Base-by-base conservation (phyloP, 1,139 yeast species). In the Zygosaccharomyces sapae region DNA sequence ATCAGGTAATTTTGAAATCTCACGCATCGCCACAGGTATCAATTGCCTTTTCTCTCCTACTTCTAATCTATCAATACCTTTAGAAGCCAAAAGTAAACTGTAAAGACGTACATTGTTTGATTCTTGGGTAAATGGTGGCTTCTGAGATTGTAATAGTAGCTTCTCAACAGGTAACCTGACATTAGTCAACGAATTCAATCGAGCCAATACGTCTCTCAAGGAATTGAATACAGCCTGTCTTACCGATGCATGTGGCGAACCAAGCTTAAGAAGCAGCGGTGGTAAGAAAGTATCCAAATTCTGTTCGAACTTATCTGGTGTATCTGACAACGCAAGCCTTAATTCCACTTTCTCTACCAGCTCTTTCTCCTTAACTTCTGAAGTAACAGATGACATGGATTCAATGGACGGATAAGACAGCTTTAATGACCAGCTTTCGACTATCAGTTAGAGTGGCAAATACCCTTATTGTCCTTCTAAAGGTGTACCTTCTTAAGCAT, bases 321-420 rank as follows among this genome's bases (percentile, higher is more conserved):
- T 72, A 46, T 78, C 79, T 0, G 97, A 89, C 42, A 92, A 70
- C 0, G 95, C 94, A 38, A 92, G 74, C 44, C 90, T 73, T 41
- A 92, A 76, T 67, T 92, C 98, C 1, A 88, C 97, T 61, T 80
- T 83, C 61, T 80, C 80, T 38, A 86, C 74, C 49, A 85, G 69
- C 2, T 76, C 71, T 48, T 80, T 67, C 60, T 84, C 92, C 37
- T 73, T 69, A 6, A 72, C 77, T 51, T 58, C 65, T 25, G 40
- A n/a, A 25, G 12, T 12, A n/a, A n/a, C 9, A 24, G 31, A 37
- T 16, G 10, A 18, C 40, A 37, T 35, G 12, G 29, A 16, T 16
- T 16, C 16, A 16, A 16, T 16, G 16, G 16, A 16, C 16, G 16
- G 16, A 8, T 27, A 9, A 27, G n/a, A 4, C 12, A 10, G 12